Evolutionary conservation across 371 early-diverging fungal species (phyloP).

Genomic region (Mortierella sp.): DNA sequence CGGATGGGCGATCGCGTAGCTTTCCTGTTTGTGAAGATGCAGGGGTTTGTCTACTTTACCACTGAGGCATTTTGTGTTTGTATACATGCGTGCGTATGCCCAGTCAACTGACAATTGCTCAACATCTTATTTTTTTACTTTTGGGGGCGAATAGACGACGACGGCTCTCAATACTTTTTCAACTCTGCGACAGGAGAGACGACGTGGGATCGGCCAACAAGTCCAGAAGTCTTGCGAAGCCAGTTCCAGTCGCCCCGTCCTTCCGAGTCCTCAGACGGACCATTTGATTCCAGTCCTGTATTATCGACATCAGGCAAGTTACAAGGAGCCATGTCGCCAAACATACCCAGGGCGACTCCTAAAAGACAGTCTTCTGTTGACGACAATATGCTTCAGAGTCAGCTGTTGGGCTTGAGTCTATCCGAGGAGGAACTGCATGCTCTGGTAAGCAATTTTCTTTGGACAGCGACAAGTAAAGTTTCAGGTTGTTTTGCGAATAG

Average conservation of each 20-base stretch:
- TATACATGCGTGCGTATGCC: background rate
- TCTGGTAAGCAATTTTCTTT: slow-evolving; percentile 23
- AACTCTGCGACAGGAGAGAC: slow-evolving; percentile 66
- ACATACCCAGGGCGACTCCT: slow-evolving; percentile 12
- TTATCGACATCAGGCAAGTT: background rate
- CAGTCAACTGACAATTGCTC: background rate
- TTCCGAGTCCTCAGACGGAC: slow-evolving; percentile 5
- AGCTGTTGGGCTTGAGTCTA: slow-evolving; percentile 37
- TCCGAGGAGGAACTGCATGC: slow-evolving; percentile 45
- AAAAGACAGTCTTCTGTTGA: slow-evolving; percentile 45
- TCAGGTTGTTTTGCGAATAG: background rate
- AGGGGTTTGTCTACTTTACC: background rate
- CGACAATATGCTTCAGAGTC: slow-evolving; percentile 50
- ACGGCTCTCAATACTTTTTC: slow-evolving; percentile 67
- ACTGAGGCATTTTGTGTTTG: background rate
- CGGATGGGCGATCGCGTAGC: no score
- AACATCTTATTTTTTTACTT: background rate
- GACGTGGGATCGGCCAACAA: slow-evolving; percentile 60
- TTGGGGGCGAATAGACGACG: slow-evolving; percentile 50
- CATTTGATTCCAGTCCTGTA: background rate
- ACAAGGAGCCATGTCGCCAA: slow-evolving; percentile 13
- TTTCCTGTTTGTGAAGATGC: background rate
- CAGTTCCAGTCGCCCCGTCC: slow-evolving; percentile 5
- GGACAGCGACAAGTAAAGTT: background rate
- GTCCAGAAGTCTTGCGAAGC: background rate